Evolutionary conservation across 495 filamentous ascomycete species (phyloP), one percentile per base, ranked within the genome.

Genomic region (Pseudomonodictys pantanalensis): DNA sequence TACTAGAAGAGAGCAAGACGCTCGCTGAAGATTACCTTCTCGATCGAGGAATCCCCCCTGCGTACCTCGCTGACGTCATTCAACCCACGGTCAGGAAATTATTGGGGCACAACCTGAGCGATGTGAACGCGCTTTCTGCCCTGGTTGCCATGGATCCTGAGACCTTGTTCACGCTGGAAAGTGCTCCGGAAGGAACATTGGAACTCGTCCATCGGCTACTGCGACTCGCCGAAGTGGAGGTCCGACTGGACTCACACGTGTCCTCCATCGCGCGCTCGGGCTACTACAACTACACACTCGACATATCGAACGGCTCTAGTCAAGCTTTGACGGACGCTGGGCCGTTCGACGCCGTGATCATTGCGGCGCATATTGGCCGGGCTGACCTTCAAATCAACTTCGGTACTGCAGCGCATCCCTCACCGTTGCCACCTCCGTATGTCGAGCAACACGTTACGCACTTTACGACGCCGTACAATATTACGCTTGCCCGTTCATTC

Each of bases 71-170:
- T 38, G 20, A 55, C 52, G 32, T 42, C 24, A 29, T 55, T 6
- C 35, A 55, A 55, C 52, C 52, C 44, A 55, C 33, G 10, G 52
- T 44, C 35, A 18, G 52, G 44, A 28, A 18, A 26, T 17, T 43
- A 42, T 55, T 55, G 42, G 52, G 7, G 24, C 52, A 44, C 17
- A 44, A 55, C 52, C 52, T 55, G 18, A 43, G 35, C 33, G 35
- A 55, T 28, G 2, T 55, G 3, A 55, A 55, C 29, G 52, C 22
- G 32, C 9, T 55, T 18, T 55, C 52, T 9, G 52, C 52, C 28
- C 38, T 55, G 20, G 44, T 55, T 43, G 52, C 52, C 24, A 55
- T 55, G 52, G 32, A 55, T 44, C 52, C 52, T 22, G n/a, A 33
- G 1, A 23, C 33, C 24, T 43, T 38, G 22, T 44, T 24, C 32